Evolutionary conservation across 176 grass and related monocot species (phyloP).

Genomic region (Themeda triandra): DNA sequence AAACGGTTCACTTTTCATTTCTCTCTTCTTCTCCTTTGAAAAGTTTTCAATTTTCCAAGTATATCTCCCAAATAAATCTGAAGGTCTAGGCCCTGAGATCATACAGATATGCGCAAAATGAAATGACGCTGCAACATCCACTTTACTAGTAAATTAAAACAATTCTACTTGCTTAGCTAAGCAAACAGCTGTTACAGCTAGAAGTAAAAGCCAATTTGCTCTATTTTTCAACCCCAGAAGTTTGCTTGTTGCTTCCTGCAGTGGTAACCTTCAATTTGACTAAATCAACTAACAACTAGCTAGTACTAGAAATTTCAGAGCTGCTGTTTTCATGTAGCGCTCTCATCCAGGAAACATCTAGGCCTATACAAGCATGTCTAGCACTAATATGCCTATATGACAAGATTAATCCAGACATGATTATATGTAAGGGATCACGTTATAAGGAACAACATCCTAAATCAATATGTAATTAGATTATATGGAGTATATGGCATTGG

Average conservation of each 20-base stretch:
- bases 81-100: constrained; percentile 70
- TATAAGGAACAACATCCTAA: not conserved
- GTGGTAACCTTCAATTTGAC: not conserved
- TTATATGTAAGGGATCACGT: not conserved
- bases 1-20: constrained; percentile 90
- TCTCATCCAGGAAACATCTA: not conserved
- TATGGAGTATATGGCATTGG: not conserved
- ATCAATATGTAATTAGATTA: constrained; percentile 20
- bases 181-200: not conserved
- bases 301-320: too few relatives aligned
- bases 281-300: not conserved
- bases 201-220: not conserved
- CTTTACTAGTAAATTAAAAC: constrained; percentile 19
- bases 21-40: constrained; percentile 87
- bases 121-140: not conserved
- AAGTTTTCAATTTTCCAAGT: constrained; percentile 96
- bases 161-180: not conserved
- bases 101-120: constrained; percentile 28
- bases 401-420: not conserved
- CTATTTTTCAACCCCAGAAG: not conserved
- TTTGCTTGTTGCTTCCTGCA: not conserved
- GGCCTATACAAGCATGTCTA: not conserved
- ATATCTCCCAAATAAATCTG: constrained; percentile 66
- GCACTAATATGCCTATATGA: not conserved
- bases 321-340: not conserved